phyloP scores from a whole-genome alignment of 1,139 yeast species.

The Suhomyces yuchorum region DNA sequence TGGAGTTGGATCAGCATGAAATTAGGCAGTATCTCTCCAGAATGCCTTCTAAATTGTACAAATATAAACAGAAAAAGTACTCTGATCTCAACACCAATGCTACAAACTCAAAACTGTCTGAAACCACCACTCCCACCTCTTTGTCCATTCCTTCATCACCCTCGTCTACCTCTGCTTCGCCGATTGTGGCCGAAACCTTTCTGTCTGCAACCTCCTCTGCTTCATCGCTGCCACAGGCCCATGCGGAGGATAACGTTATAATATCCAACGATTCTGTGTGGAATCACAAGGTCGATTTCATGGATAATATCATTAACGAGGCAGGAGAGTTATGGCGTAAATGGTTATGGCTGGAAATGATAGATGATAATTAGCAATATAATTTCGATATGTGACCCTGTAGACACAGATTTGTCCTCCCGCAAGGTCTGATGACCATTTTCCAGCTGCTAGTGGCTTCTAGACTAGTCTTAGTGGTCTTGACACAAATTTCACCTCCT shows the following conservation, averaged over 20 bases:
- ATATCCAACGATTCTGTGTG: slow-evolving; percentile 39
- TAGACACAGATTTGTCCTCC: neutral
- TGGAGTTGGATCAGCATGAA: slow-evolving; percentile 89
- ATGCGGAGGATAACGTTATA: slow-evolving; percentile 19
- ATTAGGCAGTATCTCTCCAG: slow-evolving; percentile 76
- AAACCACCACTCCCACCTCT: slow-evolving; percentile 14
- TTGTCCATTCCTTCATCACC: slow-evolving; percentile 15
- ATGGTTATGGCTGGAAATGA: slow-evolving; percentile 76
- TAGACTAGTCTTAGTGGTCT: too few relatives aligned
- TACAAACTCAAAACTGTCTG: slow-evolving; percentile 13
- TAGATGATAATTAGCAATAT: slow-evolving; percentile 41
- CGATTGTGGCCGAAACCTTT: slow-evolving; percentile 9
- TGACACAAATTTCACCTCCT: neutral
- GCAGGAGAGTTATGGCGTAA: slow-evolving; percentile 90
- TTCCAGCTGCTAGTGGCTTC: too few relatives aligned
- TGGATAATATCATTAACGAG: slow-evolving; percentile 70
- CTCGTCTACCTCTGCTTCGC: slow-evolving; percentile 12
- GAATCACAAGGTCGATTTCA: slow-evolving; percentile 52
- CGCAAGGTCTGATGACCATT: too few relatives aligned
- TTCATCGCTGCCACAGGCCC: slow-evolving; percentile 8
- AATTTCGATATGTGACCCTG: neutral
- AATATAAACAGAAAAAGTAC: slow-evolving; percentile 33
- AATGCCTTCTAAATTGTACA: slow-evolving; percentile 47
- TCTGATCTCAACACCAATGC: slow-evolving; percentile 2
- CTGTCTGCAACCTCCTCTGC: slow-evolving; percentile 10